phyloP scores from a whole-genome alignment of 2,329 filamentous ascomycete genomes.

The Cercospora zeae-maydis region DNA sequence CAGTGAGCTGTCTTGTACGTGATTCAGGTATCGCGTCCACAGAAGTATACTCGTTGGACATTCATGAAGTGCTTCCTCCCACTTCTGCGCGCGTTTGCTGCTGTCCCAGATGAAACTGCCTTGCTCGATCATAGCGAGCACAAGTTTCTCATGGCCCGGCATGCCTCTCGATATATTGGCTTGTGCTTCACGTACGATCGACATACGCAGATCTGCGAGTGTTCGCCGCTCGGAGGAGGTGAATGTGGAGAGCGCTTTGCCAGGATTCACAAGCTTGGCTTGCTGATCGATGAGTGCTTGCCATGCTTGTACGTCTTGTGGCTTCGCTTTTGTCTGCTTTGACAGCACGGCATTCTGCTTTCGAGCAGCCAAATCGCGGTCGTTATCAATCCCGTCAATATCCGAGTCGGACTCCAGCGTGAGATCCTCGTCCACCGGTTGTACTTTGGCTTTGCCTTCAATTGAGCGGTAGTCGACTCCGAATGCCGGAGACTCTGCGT shows the following conservation, averaged over 20 bases:
- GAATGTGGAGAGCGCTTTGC: constrained; percentile 44
- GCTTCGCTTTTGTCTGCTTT: constrained; percentile 60
- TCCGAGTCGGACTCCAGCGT: constrained; percentile 35
- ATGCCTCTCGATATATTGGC: constrained; percentile 48
- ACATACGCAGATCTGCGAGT: constrained; percentile 74
- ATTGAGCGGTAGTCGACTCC: constrained; percentile 41
- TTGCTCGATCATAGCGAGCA: constrained; percentile 69
- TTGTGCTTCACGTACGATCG: constrained; percentile 75
- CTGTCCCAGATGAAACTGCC: constrained; percentile 70
- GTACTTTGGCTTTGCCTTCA: constrained; percentile 32
- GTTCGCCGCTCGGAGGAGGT: constrained; percentile 63
- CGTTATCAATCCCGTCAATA: constrained; percentile 10
- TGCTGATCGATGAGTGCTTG: constrained; percentile 75
- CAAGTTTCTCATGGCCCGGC: constrained; percentile 55
- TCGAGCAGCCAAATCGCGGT: constrained; percentile 37
- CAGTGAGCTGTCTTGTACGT: constrained; percentile 63
- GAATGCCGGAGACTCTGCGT: constrained; percentile 14
- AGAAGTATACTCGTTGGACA: constrained; percentile 59
- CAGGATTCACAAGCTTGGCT: constrained; percentile 58
- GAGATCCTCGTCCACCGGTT: constrained; percentile 38
- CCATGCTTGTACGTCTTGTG: constrained; percentile 69
- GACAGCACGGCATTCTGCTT: constrained; percentile 60
- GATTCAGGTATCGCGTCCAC: constrained; percentile 72
- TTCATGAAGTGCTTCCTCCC: constrained; percentile 59
- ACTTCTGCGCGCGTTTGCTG: constrained; percentile 59